Evolutionary conservation across 805 yeast species (phyloP), one percentile per base, ranked within the genome.

Genomic region (Candida succiphila): DNA sequence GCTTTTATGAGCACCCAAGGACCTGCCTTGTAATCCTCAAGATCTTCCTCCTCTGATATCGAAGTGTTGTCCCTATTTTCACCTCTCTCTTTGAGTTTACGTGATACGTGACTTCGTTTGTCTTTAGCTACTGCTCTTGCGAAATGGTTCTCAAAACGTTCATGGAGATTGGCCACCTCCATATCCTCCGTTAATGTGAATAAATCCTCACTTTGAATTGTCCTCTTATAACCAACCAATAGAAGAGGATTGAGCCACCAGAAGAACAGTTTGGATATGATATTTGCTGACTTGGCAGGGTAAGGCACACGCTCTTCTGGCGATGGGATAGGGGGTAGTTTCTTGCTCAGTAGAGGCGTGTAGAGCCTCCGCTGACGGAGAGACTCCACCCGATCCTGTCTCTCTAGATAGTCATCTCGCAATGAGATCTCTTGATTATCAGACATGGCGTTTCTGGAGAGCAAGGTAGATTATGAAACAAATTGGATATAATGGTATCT

Each of bases 171-270:
- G 20, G 71, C 71, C 25, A 69, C 58, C 12, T 60, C 48, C 54
- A 63, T 56, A 25, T 58, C 56, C 2, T 62, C 60, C 16, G 67
- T 68, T 39, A 73, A 51, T 21, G 47, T 48, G 42, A 50, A 81
- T 42, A 81, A 49, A 54, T 83, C 92, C 31, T 70, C 67, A 2
- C 80, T 75, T 29, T 69, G 71, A 29, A 83, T 55, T 0, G 88
- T 79, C 47, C 88, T 61, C 49, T 70, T 75, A 49, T 79, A 79
- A 12, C 88, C 87, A 7, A 67, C 65, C 15, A 56, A 58, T 61
- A 80, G 53, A 20, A 79, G 42, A 1, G 84, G 84, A 16, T 52
- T 37, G 16, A 78, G 56, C 87, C 87, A 80, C 70, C 75, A 65
- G 46, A 78, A 71, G 40, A 73, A 70, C 0, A 61, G 30, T 41